Percentiles rank a stretch among this genome's conserved stretches.
Evolutionary conservation across 1,139 yeast genomes (phyloP).

Genomic region (Yamadazyma diddensiae): DNA sequence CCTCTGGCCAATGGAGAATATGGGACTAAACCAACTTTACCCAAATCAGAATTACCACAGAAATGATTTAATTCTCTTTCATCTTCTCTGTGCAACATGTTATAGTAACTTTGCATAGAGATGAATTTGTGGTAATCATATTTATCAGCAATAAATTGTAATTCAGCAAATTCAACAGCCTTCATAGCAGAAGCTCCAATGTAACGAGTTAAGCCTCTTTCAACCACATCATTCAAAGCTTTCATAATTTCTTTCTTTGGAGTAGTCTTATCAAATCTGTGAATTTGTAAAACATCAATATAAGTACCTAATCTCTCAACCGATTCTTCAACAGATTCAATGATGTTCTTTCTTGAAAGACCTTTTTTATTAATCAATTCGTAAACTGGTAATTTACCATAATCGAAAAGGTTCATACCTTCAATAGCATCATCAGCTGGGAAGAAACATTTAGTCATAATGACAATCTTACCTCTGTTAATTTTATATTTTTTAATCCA

Average conservation of each 20-base stretch:
- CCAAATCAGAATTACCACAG: constrained; percentile 26
- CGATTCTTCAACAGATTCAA: constrained; percentile 49
- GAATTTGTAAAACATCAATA: constrained; percentile 50
- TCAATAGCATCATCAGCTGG: not conserved
- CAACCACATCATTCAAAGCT: constrained; percentile 51
- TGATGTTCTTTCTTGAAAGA: constrained; percentile 49
- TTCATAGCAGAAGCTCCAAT: constrained; percentile 62
- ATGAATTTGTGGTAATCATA: constrained; percentile 40
- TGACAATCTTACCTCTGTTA: constrained; percentile 2
- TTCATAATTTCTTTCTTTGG: constrained; percentile 52
- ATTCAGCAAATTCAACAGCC: constrained; percentile 44
- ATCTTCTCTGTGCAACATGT: constrained; percentile 55
- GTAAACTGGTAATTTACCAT: no score
- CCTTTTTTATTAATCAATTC: constrained; percentile 18
- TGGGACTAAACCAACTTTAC: constrained; percentile 47
- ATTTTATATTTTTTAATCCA: constrained; percentile 1
- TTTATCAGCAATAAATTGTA: constrained; percentile 43
- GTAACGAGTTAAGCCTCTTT: constrained; percentile 47
- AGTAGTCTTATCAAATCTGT: constrained; percentile 43
- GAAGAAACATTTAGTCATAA: not conserved
- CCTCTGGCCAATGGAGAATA: constrained; percentile 46
- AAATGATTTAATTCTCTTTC: constrained; percentile 59
- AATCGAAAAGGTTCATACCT: not conserved
- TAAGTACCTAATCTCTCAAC: constrained; percentile 52
- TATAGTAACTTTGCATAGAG: constrained; percentile 58